Evolutionary conservation across 768 basidiomycete species (phyloP).

Genomic region (Suillus sp.): DNA sequence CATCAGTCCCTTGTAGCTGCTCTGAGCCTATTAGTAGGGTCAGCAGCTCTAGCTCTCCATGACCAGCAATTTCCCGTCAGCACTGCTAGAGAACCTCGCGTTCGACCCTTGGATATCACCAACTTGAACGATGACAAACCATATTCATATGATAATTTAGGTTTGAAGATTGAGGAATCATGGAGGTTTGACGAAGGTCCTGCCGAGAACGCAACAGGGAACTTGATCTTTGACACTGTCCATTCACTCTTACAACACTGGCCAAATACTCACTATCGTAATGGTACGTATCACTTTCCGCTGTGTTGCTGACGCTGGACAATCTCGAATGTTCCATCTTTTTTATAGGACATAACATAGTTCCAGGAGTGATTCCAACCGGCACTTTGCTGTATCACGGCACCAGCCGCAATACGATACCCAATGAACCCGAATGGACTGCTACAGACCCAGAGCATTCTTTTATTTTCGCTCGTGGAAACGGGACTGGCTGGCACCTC

Average conservation of each 20-base stretch:
- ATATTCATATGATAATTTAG: neutral
- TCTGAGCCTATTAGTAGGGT: neutral
- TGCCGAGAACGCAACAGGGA: conserved; percentile 30
- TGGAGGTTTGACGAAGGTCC: conserved; percentile 28
- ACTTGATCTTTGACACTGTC: conserved; percentile 39
- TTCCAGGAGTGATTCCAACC: conserved; percentile 35
- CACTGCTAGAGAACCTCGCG: neutral
- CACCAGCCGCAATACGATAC: conserved; percentile 21
- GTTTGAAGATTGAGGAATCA: neutral
- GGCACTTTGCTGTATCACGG: conserved; percentile 43
- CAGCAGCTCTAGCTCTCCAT: neutral
- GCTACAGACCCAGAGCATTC: conserved; percentile 41
- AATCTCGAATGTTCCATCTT: neutral
- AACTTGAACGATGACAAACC: neutral
- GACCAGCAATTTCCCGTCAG: neutral
- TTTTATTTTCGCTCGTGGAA: conserved; percentile 34
- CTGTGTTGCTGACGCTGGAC: neutral
- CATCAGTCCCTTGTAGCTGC: neutral
- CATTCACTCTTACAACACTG: conserved; percentile 39
- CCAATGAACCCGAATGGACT: conserved; percentile 35
- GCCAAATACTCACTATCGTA: conserved; percentile 41
- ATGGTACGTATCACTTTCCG: conserved; percentile 24
- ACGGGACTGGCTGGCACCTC: conserved; percentile 32
- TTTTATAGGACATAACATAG: conserved; percentile 31
- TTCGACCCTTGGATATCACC: neutral